Conservation (phyloP, 2,329 filamentous ascomycete genomes). For the Colletotrichum camelliae region DNA sequence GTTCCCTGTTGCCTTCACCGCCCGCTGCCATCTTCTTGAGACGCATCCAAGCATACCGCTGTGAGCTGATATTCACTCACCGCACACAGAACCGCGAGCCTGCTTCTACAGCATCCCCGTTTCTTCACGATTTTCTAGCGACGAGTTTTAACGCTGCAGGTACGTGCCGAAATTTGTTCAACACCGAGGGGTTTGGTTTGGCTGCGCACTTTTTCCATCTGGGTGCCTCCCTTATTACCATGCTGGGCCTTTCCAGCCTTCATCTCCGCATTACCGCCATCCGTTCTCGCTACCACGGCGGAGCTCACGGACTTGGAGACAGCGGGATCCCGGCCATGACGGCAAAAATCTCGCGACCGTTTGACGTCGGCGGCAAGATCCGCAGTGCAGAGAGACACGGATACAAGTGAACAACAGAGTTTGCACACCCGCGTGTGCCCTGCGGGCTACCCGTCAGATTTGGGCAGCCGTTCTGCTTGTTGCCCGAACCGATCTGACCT, state of each 20-base stretch:
- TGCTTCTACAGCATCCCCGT: background rate
- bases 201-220: background rate
- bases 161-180: background rate
- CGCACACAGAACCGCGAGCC: background rate
- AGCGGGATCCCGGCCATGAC: background rate
- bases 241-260: background rate
- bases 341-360: background rate
- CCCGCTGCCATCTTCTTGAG: background rate
- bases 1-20: background rate
- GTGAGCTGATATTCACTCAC: background rate
- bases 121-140: background rate
- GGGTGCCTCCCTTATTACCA: background rate
- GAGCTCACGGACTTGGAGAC: background rate
- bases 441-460: background rate
- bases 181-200: background rate
- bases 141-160: background rate
- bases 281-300: background rate
- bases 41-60: background rate
- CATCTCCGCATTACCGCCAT: background rate
- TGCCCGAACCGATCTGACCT: background rate
- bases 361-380: conserved; percentile 7
- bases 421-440: background rate
- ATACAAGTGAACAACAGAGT: background rate
- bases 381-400: conserved; percentile 3
- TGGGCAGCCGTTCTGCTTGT: conserved; percentile 13